These are phyloP conservation scores for Ceratocystis variospora DNA, from an alignment of 2,329 filamentous ascomycete species.

Conservation along the genomic window DNA sequence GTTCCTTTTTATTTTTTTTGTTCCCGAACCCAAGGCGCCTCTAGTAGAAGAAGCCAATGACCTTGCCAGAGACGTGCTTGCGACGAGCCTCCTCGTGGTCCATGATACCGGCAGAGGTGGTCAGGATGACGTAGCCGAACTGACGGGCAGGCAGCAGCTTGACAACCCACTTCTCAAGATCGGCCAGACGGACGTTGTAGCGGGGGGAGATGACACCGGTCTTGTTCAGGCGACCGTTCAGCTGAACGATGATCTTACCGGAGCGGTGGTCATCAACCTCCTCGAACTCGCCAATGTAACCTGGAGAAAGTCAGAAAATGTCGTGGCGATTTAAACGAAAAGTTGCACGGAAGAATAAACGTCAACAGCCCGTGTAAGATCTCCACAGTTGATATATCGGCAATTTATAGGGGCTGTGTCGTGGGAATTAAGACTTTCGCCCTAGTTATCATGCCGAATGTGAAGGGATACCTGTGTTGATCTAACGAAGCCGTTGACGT, in stretches of 20 bases:
- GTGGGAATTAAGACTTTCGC: slow-evolving; percentile 70
- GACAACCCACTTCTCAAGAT: slow-evolving; percentile 99
- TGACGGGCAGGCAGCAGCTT: slow-evolving; percentile 98
- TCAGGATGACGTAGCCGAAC: slow-evolving; percentile 98
- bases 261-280: slow-evolving; percentile 99
- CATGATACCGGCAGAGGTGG: slow-evolving; percentile 98
- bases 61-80: slow-evolving; percentile 99
- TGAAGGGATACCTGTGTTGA: slow-evolving; percentile 18
- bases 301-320: slow-evolving; percentile 55
- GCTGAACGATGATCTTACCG: slow-evolving; percentile 99
- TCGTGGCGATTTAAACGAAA: slow-evolving; percentile 92
- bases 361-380: slow-evolving; percentile 92
- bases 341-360: slow-evolving; percentile 50
- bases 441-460: slow-evolving; percentile 99
- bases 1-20: slow-evolving; percentile 21
- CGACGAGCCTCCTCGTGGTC: slow-evolving; percentile 98
- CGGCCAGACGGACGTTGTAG: slow-evolving; percentile 96
- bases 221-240: slow-evolving; percentile 76
- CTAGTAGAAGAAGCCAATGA: slow-evolving; percentile 99
- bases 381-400: slow-evolving; percentile 84
- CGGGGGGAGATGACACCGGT: slow-evolving; percentile 97
- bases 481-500: not conserved
- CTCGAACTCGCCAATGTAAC: slow-evolving; percentile 99
- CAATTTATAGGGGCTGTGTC: slow-evolving; percentile 99
- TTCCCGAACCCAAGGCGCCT: slow-evolving; percentile 16